These are phyloP conservation scores for Poteriospumella lacustris DNA, from an alignment of 108 stramenopile species.

Conservation along the genomic window DNA sequence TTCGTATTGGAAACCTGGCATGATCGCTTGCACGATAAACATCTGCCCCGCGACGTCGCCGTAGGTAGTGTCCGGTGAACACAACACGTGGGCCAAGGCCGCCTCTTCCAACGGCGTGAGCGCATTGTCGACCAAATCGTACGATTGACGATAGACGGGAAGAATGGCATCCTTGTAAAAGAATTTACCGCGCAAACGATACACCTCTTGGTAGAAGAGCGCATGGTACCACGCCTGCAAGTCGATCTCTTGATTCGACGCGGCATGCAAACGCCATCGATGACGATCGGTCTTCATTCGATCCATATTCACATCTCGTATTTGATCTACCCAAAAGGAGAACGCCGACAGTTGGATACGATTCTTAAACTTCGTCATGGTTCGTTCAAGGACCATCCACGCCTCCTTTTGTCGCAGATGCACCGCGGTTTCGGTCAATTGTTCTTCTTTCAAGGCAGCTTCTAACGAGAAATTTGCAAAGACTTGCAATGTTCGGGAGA, in stretches of 20 bases:
- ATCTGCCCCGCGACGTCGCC: conserved; percentile 44
- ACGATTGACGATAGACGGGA: conserved; percentile 23
- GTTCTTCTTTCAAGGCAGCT: neutral
- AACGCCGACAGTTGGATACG: neutral
- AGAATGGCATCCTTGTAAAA: conserved; percentile 42
- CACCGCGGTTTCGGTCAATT: neutral
- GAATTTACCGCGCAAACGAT: conserved; percentile 38
- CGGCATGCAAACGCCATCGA: conserved; percentile 40
- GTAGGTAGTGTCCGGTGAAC: conserved; percentile 37
- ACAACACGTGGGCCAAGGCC: conserved; percentile 33
- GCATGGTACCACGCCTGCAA: conserved; percentile 51
- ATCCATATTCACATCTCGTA: conserved; percentile 25
- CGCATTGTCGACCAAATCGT: conserved; percentile 29
- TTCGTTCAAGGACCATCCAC: neutral
- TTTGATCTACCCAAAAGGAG: neutral
- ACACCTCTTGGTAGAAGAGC: conserved; percentile 42
- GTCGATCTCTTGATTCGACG: conserved; percentile 40
- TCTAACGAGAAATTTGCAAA: neutral
- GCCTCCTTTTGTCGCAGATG: neutral
- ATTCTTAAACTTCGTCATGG: neutral
- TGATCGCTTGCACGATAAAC: conserved; percentile 37
- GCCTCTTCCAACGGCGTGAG: conserved; percentile 36
- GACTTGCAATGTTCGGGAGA: neutral
- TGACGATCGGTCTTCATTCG: conserved; percentile 29
- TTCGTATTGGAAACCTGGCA: conserved; percentile 17